A percentile compares a stretch with the other conserved stretches of the same genome.
These are phyloP conservation scores for Yamadazyma oceani DNA, from an alignment of 1,139 yeast species.

Conservation along the genomic window DNA sequence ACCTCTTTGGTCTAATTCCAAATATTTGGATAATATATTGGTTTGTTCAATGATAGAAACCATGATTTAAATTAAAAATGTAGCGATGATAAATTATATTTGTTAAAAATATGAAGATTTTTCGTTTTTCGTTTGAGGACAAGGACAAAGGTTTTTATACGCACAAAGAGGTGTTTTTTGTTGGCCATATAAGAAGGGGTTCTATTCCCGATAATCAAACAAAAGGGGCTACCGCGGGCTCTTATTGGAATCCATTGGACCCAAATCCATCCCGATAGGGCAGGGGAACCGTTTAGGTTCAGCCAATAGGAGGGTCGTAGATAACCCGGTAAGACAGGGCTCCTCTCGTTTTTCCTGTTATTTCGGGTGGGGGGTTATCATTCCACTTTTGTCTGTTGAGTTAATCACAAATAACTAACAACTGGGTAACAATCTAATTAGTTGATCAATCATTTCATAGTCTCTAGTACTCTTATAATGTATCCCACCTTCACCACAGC, in stretches of 20 bases:
- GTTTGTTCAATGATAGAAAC: slow-evolving; percentile 65
- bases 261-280: not conserved
- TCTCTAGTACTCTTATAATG: no score
- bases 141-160: no score
- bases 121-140: no score
- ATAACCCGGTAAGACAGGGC: slow-evolving; percentile 13
- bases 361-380: not conserved
- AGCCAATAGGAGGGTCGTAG: slow-evolving; percentile 11
- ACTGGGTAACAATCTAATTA: no score
- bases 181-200: not conserved
- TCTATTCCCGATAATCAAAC: not conserved
- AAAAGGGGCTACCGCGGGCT: no score
- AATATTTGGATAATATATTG: slow-evolving; percentile 75
- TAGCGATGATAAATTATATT: no score
- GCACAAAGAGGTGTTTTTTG: no score
- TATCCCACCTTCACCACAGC: no score
- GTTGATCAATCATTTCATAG: no score
- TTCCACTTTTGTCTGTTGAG: not conserved
- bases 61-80: no score
- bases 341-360: not conserved
- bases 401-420: not conserved
- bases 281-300: slow-evolving; percentile 1
- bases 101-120: no score
- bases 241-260: no score
- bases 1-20: slow-evolving; percentile 83